These are phyloP conservation scores for Pseudofabraea citricarpa DNA, from an alignment of 2,329 filamentous ascomycete species.

Conservation along the genomic window DNA sequence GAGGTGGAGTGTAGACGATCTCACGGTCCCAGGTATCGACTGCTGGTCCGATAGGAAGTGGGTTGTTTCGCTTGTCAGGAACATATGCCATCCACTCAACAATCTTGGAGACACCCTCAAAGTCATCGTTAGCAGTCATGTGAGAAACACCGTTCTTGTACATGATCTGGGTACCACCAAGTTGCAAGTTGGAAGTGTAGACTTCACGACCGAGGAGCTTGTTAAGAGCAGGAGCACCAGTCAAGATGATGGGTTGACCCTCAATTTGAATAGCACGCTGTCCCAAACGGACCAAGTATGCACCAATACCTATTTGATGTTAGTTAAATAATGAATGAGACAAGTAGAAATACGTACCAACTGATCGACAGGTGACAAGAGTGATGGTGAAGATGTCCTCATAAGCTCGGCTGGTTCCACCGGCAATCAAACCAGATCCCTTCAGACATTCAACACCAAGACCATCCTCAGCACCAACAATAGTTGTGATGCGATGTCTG, in stretches of 20 bases:
- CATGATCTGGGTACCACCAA: conserved; percentile 99
- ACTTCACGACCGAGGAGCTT: conserved; percentile 97
- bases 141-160: conserved; percentile 99
- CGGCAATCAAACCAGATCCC: conserved; percentile 95
- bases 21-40: conserved; percentile 91
- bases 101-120: conserved; percentile 95
- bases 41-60: conserved; percentile 85
- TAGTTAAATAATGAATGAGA: conserved; percentile 22
- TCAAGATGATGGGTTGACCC: conserved; percentile 97
- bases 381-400: conserved; percentile 99
- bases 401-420: conserved; percentile 93
- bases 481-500: conserved; percentile 88
- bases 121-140: conserved; percentile 97
- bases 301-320: conserved; percentile 69
- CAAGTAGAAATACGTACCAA: conserved; percentile 52
- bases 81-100: conserved; percentile 98
- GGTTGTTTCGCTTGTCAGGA: conserved; percentile 88
- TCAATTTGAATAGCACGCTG: conserved; percentile 99
- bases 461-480: conserved; percentile 90
- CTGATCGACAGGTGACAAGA: conserved; percentile 93
- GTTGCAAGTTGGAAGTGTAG: conserved; percentile 97
- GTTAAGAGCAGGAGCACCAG: conserved; percentile 95
- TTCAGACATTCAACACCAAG: conserved; percentile 96
- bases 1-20: conserved; percentile 72
- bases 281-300: conserved; percentile 95